Base-by-base conservation (phyloP, 202 grass and related monocot genomes). In the Dendrocalamus latiflorus region DNA sequence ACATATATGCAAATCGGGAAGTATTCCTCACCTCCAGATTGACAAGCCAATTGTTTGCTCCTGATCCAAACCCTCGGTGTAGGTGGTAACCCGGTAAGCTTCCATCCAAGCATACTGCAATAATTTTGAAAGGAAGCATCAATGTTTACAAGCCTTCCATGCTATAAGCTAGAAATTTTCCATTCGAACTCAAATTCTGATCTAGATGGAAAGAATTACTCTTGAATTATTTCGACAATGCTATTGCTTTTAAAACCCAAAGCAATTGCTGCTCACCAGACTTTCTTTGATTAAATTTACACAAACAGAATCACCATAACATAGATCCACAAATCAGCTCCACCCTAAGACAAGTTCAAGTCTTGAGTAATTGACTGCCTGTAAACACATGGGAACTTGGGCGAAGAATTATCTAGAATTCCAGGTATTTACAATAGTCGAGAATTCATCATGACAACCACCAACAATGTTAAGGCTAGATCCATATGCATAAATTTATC, bases 31-130 rank as follows among this genome's bases (percentile, higher is more conserved):
- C 94, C 91, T 97, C 94, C 21, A 97, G 44, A 42, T 93, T 86
- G 65, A 97, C 87, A 65, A 97, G 79, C 94, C 94, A 97, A 78
- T 58, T 94, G 75, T 90, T 97, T 77, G 89, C 72, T 36, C 94
- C 94, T 64, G 94, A 94, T 74, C 94, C 94, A 76, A 81, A 97
- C 57, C 94, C 94, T 47, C 75, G 56, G 65, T 97, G 94, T 71
- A 97, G 85, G 68, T 97, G 91, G 80, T 97, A 97, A 79, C 87
- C 94, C 2, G 94, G 94, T 77, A 90, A 55, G 48, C 89, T 97
- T 78, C 94, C 94, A 88, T 97, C 94, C 85, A 94, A 69, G 79
- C 94, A 97, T 66, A 97, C 94, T 97, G 83, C 18, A 68, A 86
- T 15, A 25, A 21, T 69, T 74, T 74, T 25, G 13, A 66, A 18